phyloP scores from a whole-genome alignment of 1,284 basidiomycete species.

The Termitomyces sp. region DNA sequence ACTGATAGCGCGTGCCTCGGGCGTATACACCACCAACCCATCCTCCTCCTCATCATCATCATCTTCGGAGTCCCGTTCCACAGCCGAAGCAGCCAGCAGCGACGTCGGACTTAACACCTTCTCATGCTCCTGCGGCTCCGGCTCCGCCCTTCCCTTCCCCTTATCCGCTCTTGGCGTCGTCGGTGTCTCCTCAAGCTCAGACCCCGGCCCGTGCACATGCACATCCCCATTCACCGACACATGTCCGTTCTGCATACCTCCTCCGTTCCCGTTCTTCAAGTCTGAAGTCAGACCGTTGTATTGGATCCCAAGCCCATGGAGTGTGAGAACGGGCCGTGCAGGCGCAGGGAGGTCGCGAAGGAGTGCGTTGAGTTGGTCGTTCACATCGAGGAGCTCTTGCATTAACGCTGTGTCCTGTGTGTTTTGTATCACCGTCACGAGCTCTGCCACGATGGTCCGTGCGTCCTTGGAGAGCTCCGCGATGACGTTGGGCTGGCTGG shows the following conservation, averaged over 20 bases:
- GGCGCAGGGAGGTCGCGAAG: constrained; percentile 38
- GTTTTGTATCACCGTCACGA: constrained; percentile 54
- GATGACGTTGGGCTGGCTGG: constrained; percentile 32
- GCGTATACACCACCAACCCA: constrained; percentile 21
- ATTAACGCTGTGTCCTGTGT: constrained; percentile 54
- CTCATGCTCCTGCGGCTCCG: constrained; percentile 60
- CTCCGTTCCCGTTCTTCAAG: neutral
- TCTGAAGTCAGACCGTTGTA: constrained; percentile 3
- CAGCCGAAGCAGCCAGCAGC: constrained; percentile 43
- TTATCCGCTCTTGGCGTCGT: constrained; percentile 67
- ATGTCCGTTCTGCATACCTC: neutral
- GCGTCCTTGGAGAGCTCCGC: constrained; percentile 46
- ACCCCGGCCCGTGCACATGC: neutral
- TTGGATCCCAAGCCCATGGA: constrained; percentile 42
- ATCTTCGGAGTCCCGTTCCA: constrained; percentile 28
- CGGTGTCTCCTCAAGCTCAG: constrained; percentile 34
- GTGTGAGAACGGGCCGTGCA: constrained; percentile 20
- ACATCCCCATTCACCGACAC: constrained; percentile 7
- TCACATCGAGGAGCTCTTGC: constrained; percentile 65
- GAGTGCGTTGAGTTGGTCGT: constrained; percentile 62
- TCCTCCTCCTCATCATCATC: constrained; percentile 55
- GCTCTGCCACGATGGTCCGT: constrained; percentile 49
- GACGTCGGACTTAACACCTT: constrained; percentile 70
- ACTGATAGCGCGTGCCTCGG: constrained; percentile 27
- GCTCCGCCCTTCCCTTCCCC: constrained; percentile 66